Conservation (phyloP, 768 basidiomycete genomes). For the Mycena crocata region DNA sequence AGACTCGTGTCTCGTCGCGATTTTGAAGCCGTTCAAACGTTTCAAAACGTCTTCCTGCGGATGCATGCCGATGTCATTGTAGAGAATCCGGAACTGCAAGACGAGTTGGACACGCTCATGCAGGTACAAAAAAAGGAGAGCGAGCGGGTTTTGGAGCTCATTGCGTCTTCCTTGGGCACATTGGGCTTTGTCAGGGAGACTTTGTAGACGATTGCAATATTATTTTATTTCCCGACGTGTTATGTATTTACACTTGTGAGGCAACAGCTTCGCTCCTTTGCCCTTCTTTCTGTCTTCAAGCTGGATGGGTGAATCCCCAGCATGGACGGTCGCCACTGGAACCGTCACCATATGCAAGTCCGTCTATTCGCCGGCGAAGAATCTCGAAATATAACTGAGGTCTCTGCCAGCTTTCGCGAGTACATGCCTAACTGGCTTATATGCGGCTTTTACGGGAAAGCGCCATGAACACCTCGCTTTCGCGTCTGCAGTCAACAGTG, state of each 20-base stretch:
- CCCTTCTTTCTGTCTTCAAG: not conserved
- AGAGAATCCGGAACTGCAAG: constrained; percentile 72
- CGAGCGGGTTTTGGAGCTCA: constrained; percentile 78
- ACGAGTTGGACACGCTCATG: constrained; percentile 67
- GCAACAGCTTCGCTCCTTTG: not conserved
- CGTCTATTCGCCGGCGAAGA: constrained; percentile 55
- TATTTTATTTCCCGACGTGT: not conserved
- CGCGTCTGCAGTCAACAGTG: constrained; percentile 78
- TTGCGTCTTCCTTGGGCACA: constrained; percentile 80
- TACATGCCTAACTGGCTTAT: constrained; percentile 59
- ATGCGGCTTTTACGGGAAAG: constrained; percentile 59
- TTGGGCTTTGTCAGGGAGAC: constrained; percentile 81
- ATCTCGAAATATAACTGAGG: constrained; percentile 42
- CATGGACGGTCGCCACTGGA: constrained; percentile 62
- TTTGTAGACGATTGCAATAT: constrained; percentile 49
- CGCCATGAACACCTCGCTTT: constrained; percentile 61
- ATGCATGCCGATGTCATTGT: constrained; percentile 88
- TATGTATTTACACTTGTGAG: constrained; percentile 5
- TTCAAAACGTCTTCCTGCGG: constrained; percentile 85
- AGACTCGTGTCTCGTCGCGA: constrained; percentile 86
- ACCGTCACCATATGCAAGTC: constrained; percentile 84
- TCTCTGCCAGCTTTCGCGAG: constrained; percentile 64
- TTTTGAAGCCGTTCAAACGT: constrained; percentile 94
- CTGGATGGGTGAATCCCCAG: constrained; percentile 13
- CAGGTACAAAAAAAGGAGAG: constrained; percentile 82